A percentile compares a stretch with the other conserved stretches of the same genome.
phyloP scores from a whole-genome alignment of 768 basidiomycete species.

The Infundibulicybe gibba region DNA sequence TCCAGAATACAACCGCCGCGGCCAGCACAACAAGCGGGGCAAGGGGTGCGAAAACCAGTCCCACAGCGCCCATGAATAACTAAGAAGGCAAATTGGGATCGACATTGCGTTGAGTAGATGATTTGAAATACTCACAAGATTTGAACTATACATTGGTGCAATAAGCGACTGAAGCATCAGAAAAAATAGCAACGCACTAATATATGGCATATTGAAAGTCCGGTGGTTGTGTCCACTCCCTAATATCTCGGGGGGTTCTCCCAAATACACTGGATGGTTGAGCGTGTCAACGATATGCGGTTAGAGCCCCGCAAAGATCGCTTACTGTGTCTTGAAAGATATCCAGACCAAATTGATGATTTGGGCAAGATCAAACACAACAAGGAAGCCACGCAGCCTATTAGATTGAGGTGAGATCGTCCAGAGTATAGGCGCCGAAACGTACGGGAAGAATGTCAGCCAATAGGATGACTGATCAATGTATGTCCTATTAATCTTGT shows the following conservation, averaged over 20 bases:
- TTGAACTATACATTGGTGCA: conserved; percentile 35
- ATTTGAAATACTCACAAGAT: conserved; percentile 39
- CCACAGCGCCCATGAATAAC: conserved; percentile 93
- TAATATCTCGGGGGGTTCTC: conserved; percentile 84
- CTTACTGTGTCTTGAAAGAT: conserved; percentile 79
- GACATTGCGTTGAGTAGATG: conserved; percentile 11
- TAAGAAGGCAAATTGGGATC: conserved; percentile 17
- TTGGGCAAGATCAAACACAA: conserved; percentile 93
- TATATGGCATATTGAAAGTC: conserved; percentile 87
- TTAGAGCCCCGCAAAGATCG: conserved; percentile 4
- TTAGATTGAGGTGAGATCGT: neutral
- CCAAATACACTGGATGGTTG: conserved; percentile 59
- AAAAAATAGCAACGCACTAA: conserved; percentile 48
- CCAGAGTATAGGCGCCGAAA: conserved; percentile 5
- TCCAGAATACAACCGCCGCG: conserved; percentile 84
- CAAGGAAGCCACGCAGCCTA: conserved; percentile 91
- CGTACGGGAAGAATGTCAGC: conserved; percentile 94
- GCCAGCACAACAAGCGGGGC: conserved; percentile 88
- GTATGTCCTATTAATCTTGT: conserved; percentile 80
- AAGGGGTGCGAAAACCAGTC: conserved; percentile 89
- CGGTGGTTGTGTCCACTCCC: conserved; percentile 87
- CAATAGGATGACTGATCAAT: conserved; percentile 90
- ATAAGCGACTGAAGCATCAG: conserved; percentile 9
- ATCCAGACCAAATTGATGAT: conserved; percentile 86
- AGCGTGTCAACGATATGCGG: neutral